Conservation (phyloP, 805 yeast genomes). For the Candida andamanensis region DNA sequence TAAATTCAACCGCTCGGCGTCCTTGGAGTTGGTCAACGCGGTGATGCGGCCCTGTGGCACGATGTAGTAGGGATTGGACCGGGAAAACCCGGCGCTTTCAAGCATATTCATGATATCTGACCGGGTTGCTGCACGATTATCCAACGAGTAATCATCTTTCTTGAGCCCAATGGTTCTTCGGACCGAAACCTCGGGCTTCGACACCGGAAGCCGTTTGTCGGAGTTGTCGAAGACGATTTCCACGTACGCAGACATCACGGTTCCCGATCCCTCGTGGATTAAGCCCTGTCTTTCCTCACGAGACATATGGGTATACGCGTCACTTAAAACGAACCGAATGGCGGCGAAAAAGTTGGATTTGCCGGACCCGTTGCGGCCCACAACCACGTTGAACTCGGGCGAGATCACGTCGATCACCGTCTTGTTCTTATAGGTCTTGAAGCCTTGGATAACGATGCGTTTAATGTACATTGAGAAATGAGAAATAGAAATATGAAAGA, state of each 20-base stretch:
- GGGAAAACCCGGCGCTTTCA: constrained; percentile 89
- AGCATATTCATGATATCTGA: constrained; percentile 75
- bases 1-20: constrained; percentile 68
- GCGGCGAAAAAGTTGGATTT: constrained; percentile 95
- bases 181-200: constrained; percentile 63
- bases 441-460: constrained; percentile 78
- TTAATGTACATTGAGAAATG: constrained; percentile 42
- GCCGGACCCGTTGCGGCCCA: constrained; percentile 95
- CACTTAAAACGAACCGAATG: constrained; percentile 84
- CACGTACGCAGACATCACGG: constrained; percentile 88
- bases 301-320: constrained; percentile 78
- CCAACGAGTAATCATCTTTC: constrained; percentile 85
- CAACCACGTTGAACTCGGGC: constrained; percentile 74
- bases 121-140: constrained; percentile 72
- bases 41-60: constrained; percentile 96
- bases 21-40: constrained; percentile 82
- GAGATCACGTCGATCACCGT: constrained; percentile 73
- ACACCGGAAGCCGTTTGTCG: constrained; percentile 69
- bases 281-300: constrained; percentile 83
- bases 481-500: too few species aligned
- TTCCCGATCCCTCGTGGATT: constrained; percentile 86
- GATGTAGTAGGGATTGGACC: constrained; percentile 88
- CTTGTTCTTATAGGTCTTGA: constrained; percentile 84
- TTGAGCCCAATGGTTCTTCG: constrained; percentile 91
- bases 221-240: constrained; percentile 82